A percentile compares a stretch with the other conserved stretches of the same genome.
Conservation (phyloP, 495 filamentous ascomycete species). For the Neurospora cerealis region DNA sequence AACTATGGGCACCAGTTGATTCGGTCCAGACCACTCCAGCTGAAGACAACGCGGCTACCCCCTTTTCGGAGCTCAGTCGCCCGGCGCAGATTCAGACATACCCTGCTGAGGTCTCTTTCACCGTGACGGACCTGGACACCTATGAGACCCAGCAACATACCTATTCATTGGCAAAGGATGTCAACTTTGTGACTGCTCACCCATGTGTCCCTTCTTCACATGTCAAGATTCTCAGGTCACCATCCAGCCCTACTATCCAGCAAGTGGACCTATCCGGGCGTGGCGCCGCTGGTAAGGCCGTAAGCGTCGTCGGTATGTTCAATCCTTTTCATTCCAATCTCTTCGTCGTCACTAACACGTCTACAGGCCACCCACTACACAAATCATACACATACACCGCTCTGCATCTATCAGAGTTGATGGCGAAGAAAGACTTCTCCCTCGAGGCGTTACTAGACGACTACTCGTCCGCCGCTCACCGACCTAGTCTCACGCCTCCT, state of each 20-base stretch:
- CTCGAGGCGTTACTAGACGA: slow-evolving; percentile 33
- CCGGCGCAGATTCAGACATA: slow-evolving; percentile 33
- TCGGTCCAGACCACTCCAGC: slow-evolving; percentile 27
- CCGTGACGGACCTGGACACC: slow-evolving; percentile 28
- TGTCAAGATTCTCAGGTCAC: slow-evolving; percentile 37
- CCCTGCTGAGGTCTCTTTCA: slow-evolving; percentile 43
- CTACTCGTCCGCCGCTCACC: slow-evolving; percentile 20
- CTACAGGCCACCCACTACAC: slow-evolving; percentile 54
- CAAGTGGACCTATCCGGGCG: slow-evolving; percentile 37
- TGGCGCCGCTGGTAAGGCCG: slow-evolving; percentile 29
- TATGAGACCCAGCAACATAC: slow-evolving; percentile 29
- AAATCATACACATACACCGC: slow-evolving; percentile 48
- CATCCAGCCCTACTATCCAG: slow-evolving; percentile 40
- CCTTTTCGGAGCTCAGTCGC: slow-evolving; percentile 23
- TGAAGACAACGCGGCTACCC: slow-evolving; percentile 22
- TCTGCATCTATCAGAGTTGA: slow-evolving; percentile 42
- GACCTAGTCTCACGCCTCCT: slow-evolving; percentile 16
- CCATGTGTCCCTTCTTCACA: slow-evolving; percentile 50
- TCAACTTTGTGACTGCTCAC: slow-evolving; percentile 56
- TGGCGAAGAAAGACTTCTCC: slow-evolving; percentile 28
- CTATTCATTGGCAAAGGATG: slow-evolving; percentile 48
- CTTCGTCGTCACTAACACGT: slow-evolving; percentile 6
- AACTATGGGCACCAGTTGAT: slow-evolving; percentile 24
- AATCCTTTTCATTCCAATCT: background rate
- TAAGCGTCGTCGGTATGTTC: slow-evolving; percentile 31